Percentiles rank a stretch among this genome's conserved stretches.
Conservation (phyloP, 176 grass and related monocot species). For the Juncus inflexus region DNA sequence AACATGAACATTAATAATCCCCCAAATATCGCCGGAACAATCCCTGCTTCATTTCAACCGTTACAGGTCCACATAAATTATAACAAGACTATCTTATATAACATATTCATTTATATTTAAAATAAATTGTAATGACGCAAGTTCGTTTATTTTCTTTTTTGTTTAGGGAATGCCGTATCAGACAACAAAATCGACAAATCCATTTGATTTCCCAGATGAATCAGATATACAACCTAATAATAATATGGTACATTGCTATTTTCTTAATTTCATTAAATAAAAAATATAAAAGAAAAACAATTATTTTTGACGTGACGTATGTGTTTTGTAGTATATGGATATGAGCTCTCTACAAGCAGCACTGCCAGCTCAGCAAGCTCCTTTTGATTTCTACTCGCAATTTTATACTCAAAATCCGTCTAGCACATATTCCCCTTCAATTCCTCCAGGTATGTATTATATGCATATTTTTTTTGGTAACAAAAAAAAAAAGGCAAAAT, state of each 20-base stretch:
- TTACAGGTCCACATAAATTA: slow-evolving; percentile 37
- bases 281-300: not conserved
- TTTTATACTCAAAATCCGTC: slow-evolving; percentile 56
- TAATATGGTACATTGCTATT: slow-evolving; percentile 33
- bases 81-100: not conserved
- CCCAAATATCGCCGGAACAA: slow-evolving; percentile 3
- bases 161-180: slow-evolving; percentile 47
- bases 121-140: no score
- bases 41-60: slow-evolving; percentile 34
- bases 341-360: slow-evolving; percentile 58
- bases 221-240: slow-evolving; percentile 32
- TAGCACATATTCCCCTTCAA: slow-evolving; percentile 39
- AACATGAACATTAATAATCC: not conserved
- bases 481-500: no score
- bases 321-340: slow-evolving; percentile 70
- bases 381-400: slow-evolving; percentile 34
- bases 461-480: slow-evolving; percentile 9
- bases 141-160: not conserved
- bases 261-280: not conserved
- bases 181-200: slow-evolving; percentile 62
- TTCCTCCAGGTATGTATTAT: slow-evolving; percentile 43
- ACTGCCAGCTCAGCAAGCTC: slow-evolving; percentile 46
- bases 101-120: no score
- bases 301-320: not conserved
- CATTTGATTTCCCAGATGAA: slow-evolving; percentile 72